Conservation (phyloP, 2,329 filamentous ascomycete species). For the Chalara sp. region DNA sequence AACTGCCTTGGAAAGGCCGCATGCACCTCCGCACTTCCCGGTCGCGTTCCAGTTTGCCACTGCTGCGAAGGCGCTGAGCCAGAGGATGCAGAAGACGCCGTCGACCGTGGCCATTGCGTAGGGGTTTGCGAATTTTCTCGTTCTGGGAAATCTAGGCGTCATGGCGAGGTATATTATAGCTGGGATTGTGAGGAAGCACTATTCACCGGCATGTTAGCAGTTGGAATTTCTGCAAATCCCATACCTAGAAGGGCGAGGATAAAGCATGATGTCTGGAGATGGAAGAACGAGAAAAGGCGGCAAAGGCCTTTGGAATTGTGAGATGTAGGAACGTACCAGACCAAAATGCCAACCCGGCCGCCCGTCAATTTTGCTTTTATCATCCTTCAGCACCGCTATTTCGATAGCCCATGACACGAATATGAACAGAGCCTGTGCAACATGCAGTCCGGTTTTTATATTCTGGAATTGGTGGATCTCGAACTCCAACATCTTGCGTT, state of each 20-base stretch:
- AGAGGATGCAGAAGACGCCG: constrained; percentile 50
- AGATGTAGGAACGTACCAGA: constrained; percentile 40
- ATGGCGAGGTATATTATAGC: constrained; percentile 60
- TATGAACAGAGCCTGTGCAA: constrained; percentile 45
- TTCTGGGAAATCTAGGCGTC: constrained; percentile 56
- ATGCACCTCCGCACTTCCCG: constrained; percentile 47
- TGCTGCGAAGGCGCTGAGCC: constrained; percentile 60
- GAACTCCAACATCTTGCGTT: constrained; percentile 21
- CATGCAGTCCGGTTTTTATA: constrained; percentile 50
- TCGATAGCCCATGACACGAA: constrained; percentile 52
- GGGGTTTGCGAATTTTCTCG: constrained; percentile 54
- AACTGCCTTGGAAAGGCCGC: constrained; percentile 54
- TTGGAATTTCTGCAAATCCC: background rate
- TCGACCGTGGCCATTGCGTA: constrained; percentile 55
- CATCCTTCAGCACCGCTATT: constrained; percentile 49
- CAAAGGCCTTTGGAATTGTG: background rate
- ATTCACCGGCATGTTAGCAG: constrained; percentile 3
- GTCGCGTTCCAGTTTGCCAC: constrained; percentile 58
- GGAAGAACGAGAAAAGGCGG: background rate
- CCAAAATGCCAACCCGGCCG: constrained; percentile 58
- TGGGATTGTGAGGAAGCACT: constrained; percentile 60
- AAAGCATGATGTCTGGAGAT: too few species aligned
- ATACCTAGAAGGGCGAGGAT: too few species aligned
- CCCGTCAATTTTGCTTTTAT: constrained; percentile 43
- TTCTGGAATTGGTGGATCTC: constrained; percentile 24